These are phyloP conservation scores for Gonapodya sp. DNA, from an alignment of 192 early-diverging fungal genomes.

Conservation along the genomic window DNA sequence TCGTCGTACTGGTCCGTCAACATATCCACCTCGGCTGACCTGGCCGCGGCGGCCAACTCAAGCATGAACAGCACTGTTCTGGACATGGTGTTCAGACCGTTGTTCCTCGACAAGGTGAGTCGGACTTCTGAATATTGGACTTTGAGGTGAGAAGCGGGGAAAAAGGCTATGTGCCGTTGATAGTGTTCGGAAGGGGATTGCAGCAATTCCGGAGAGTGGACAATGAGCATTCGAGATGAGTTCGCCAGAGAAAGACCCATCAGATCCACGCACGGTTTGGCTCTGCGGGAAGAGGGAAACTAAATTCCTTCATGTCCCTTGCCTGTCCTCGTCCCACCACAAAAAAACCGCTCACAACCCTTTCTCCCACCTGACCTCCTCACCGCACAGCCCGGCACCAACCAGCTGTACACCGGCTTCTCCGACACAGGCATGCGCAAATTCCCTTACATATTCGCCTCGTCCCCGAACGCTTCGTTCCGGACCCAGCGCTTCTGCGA, in stretches of 20 bases:
- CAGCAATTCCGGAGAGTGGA: not conserved
- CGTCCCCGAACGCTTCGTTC: not conserved
- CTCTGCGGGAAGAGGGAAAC: not conserved
- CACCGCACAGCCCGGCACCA: not conserved
- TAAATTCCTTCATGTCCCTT: not conserved
- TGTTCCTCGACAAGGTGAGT: slow-evolving; percentile 1
- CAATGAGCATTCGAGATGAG: not conserved
- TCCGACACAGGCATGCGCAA: not conserved
- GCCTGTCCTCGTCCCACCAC: not conserved
- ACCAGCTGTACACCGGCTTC: not conserved
- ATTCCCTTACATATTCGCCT: not conserved
- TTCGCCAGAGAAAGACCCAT: not conserved
- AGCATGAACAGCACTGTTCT: not conserved
- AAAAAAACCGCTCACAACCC: too few relatives aligned
- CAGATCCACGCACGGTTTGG: not conserved
- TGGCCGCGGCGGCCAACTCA: not conserved
- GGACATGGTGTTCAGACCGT: not conserved
- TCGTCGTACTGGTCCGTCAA: slow-evolving; percentile 3
- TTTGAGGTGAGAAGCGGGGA: not conserved
- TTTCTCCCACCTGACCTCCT: too few relatives aligned
- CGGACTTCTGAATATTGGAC: not conserved
- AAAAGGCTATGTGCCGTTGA: not conserved
- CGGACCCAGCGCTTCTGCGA: not conserved
- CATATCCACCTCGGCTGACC: slow-evolving; percentile 1
- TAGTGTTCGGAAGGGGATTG: not conserved